Conservation (phyloP, 176 grass and related monocot genomes). For the Eremochloa ophiuroides region DNA sequence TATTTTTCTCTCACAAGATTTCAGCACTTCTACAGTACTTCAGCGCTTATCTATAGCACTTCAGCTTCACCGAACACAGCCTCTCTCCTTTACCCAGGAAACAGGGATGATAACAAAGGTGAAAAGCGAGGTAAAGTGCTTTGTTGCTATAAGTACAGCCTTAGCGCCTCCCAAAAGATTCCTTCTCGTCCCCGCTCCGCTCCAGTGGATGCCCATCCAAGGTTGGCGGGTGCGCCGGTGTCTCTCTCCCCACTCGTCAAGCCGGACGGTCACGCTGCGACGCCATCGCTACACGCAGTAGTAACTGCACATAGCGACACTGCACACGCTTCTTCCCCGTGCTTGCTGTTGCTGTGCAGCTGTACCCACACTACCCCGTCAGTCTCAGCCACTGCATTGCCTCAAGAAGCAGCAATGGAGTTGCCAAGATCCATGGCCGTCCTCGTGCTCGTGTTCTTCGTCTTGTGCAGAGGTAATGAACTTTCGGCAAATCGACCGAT, state of each 20-base stretch:
- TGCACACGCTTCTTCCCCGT: conserved; percentile 4
- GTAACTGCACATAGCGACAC: conserved; percentile 23
- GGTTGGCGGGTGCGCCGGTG: not conserved
- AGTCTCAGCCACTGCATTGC: not conserved
- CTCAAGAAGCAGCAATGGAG: conserved; percentile 20
- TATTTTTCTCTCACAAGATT: no score
- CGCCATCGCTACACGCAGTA: not conserved
- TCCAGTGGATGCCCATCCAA: not conserved
- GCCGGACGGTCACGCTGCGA: not conserved
- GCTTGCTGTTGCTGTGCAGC: not conserved
- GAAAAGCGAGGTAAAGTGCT: conserved; percentile 30
- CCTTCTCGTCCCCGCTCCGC: not conserved
- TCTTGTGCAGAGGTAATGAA: conserved; percentile 18
- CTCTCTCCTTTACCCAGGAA: no score
- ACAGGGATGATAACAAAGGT: no score
- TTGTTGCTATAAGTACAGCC: conserved; percentile 26
- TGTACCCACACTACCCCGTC: not conserved
- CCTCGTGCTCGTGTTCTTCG: conserved; percentile 17
- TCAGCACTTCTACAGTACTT: no score
- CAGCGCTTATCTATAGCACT: no score
- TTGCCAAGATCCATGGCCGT: not conserved
- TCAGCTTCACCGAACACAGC: no score
- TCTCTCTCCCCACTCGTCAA: not conserved
- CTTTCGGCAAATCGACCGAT: not conserved
- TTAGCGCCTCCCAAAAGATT: conserved; percentile 17